Base-by-base conservation (phyloP, 768 basidiomycete genomes). In the Leccinum fibrillosum region DNA sequence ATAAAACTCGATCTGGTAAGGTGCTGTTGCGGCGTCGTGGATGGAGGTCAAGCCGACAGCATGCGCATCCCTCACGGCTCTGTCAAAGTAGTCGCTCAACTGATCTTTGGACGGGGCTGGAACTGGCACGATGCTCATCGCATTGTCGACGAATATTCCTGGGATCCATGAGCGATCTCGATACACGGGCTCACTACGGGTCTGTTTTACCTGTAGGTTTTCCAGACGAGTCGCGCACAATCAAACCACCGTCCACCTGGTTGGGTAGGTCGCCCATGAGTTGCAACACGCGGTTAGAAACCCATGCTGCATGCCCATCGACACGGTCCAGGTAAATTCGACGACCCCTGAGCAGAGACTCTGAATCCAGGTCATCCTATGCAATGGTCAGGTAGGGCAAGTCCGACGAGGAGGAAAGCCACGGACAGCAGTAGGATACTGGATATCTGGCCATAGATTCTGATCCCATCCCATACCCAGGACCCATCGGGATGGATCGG, bases 381-480 rank as follows among this genome's bases (percentile, higher is more conserved):
- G 12, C 37, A 54, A n/a, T 32, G 52, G 52, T 51, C 5, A 37
- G 26, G 32, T 3, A 50, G 25, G 21, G 35, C 7, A 57, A 10
- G 6, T 10, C 0, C 6, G 15, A 23, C 23, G 28, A 80, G 26
- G 34, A 37, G 10, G 11, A 48, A 19, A 25, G 34, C 21, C 2
- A 67, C 69, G 21, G 64, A 91, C 92, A 1, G 90, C 86, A 32
- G 80, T 85, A 2, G 93, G 93, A 62, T 92, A 94, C 23, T 77
- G 68, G 9, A 76, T 70, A 11, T 76, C 78, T 7, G 78, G 62
- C 90, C 90, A 92, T 57, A 81, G 79, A 1, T 89, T 96, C 72
- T 98, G 94, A 66, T 98, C 92, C 94, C 95, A 98, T 5, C 95
- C 95, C 77, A 89, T 82, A 11, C 93, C 94, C 63, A 86, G 77